These are phyloP conservation scores for Pseudoturritis turrita DNA, from an alignment of 345 rosid genomes.

Conservation along the genomic window DNA sequence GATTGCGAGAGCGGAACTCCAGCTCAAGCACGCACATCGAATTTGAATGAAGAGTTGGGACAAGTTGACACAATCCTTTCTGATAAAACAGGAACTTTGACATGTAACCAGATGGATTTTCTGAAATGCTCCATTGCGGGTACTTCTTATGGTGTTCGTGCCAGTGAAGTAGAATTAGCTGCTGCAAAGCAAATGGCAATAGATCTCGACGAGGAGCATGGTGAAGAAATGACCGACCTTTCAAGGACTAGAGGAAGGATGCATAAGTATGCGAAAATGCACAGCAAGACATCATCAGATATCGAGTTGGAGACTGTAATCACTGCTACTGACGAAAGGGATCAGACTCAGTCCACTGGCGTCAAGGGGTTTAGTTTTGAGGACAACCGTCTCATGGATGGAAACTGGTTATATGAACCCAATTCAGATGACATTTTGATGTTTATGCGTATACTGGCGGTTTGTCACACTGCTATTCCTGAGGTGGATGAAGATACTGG, in stretches of 20 bases:
- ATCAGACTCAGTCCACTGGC: conserved; percentile 21
- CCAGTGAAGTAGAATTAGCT: conserved; percentile 60
- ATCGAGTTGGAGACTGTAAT: conserved; percentile 75
- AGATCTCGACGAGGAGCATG: conserved; percentile 37
- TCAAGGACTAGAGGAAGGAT: conserved; percentile 18
- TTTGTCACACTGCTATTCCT: conserved; percentile 74
- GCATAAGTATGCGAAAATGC: conserved; percentile 23
- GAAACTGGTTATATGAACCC: conserved; percentile 47
- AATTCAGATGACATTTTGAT: conserved; percentile 40
- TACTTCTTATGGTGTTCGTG: conserved; percentile 48
- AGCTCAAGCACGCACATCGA: conserved; percentile 65
- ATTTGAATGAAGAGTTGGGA: conserved; percentile 75
- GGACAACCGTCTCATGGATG: conserved; percentile 56
- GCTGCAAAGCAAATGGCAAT: conserved; percentile 48
- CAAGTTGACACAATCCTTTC: conserved; percentile 73
- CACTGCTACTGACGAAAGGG: conserved; percentile 51
- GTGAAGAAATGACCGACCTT: neutral
- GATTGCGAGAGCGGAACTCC: conserved; percentile 54
- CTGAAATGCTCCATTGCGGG: conserved; percentile 80
- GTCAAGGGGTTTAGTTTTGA: conserved; percentile 63
- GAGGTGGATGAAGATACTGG: conserved; percentile 43
- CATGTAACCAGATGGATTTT: conserved; percentile 83
- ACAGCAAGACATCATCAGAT: conserved; percentile 38
- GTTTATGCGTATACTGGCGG: conserved; percentile 62
- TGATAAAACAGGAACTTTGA: conserved; percentile 82